Base-by-base conservation (phyloP, 2,329 filamentous ascomycete species). In the Plenodomus tracheiphilus region DNA sequence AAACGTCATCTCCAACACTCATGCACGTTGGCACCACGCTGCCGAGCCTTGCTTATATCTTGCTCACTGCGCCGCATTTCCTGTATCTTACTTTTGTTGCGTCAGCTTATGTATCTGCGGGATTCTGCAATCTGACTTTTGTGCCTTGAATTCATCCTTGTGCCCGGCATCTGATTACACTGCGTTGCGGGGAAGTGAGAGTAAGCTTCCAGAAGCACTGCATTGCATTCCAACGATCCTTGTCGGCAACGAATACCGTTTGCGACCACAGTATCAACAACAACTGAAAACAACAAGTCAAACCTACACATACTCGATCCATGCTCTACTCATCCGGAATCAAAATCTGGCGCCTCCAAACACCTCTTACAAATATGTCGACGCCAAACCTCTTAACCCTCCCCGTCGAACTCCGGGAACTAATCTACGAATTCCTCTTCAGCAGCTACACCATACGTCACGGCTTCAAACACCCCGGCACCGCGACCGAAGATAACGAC, bases 351-450 rank as follows among this genome's bases (percentile, higher is more conserved):
- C 46, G 46, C 48, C 8, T 52, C 17, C 45, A 34, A 34, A 9
- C 46, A 18, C 28, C 36, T 19, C 28, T 43, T 22, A 36, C 43
- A 44, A 55, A 41, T 17, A 58, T 57, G 51, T 32, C 54, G 49
- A 42, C 48, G 18, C 47, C 68, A 36, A 57, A 49, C n/a, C 52
- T 71, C n/a, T 51, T 72, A 7, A 54, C 61, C 2, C 49, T 72
- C 13, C 69, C 69, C 0, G 47, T 64, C 2, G 69, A 72, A 52
- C 49, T 72, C 7, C 59, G 69, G 22, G 65, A 70, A 40, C 43
- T 69, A 21, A 69, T 72, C 38, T 72, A 71, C 42, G 55, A 52
- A n/a, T 56, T 66, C 25, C 55, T 72, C 30, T 72, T 70, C 49
- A 59, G 57, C 30, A 58, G 61, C 32, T 64, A 60, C 43, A 67